These are phyloP conservation scores for Rhizopus delemar DNA, from an alignment of 371 early-diverging fungal species.

Conservation along the genomic window DNA sequence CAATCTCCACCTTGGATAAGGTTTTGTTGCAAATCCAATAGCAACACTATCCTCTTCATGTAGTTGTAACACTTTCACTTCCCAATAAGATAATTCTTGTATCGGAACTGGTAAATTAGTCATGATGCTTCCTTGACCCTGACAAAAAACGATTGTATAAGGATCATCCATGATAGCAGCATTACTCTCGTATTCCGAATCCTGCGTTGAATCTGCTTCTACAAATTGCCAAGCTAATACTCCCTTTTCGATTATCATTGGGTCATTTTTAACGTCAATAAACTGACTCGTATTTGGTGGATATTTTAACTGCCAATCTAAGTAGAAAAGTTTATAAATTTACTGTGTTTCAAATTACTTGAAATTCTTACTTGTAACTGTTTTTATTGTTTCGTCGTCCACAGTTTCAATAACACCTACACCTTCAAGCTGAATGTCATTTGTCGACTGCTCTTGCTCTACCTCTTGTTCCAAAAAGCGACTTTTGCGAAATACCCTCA, in stretches of 20 bases:
- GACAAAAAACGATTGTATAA: slow-evolving; percentile 67
- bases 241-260: slow-evolving; percentile 34
- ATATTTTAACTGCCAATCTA: slow-evolving; percentile 41
- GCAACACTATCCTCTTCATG: slow-evolving; percentile 40
- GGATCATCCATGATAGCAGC: slow-evolving; percentile 70
- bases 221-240: slow-evolving; percentile 43
- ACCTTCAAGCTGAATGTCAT: neutral
- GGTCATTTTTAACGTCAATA: slow-evolving; percentile 28
- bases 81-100: slow-evolving; percentile 70
- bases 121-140: slow-evolving; percentile 71
- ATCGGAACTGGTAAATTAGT: slow-evolving; percentile 73
- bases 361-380: neutral
- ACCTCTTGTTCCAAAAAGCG: neutral
- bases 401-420: neutral
- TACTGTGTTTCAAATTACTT: neutral
- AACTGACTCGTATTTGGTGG: slow-evolving; percentile 34
- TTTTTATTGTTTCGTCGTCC: neutral
- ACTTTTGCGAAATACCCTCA: neutral
- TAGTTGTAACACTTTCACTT: slow-evolving; percentile 64
- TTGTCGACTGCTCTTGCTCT: neutral
- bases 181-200: slow-evolving; percentile 51
- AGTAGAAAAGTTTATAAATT: neutral
- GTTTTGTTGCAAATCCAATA: slow-evolving; percentile 63
- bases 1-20: slow-evolving; percentile 61
- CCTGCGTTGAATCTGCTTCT: slow-evolving; percentile 27